Conservation (phyloP, 1,139 yeast species). For the Suhomyces terraborum region DNA sequence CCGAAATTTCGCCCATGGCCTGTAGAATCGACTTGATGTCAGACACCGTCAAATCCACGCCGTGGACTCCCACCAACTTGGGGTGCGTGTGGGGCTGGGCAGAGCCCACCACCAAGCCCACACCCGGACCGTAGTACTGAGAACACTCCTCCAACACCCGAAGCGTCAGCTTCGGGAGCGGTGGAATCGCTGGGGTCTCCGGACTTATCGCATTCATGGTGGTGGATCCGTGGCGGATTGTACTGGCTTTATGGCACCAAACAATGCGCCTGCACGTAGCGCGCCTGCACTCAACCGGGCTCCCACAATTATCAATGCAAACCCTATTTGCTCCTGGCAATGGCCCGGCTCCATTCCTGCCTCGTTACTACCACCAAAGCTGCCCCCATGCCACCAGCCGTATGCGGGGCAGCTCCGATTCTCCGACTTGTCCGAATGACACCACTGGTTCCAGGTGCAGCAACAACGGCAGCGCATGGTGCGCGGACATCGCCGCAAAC, state of each 20-base stretch:
- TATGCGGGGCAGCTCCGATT: conserved; percentile 7
- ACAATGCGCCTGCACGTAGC: conserved; percentile 1
- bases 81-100: neutral
- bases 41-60: neutral
- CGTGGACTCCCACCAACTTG: conserved; percentile 4
- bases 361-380: too few species aligned
- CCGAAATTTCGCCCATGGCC: conserved; percentile 2
- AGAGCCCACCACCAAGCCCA: conserved; percentile 4
- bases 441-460: neutral
- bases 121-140: conserved; percentile 4
- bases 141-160: neutral
- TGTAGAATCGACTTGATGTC: neutral
- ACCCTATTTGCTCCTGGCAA: too few species aligned
- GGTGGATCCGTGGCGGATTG: neutral
- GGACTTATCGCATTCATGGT: conserved; percentile 10
- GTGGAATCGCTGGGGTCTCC: neutral
- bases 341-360: too few species aligned
- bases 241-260: neutral
- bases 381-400: conserved; percentile 6
- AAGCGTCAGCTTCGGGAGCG: conserved; percentile 4
- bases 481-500: neutral
- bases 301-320: too few species aligned
- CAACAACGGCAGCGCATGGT: conserved; percentile 3
- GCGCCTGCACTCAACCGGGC: neutral
- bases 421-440: conserved; percentile 4